phyloP scores from a whole-genome alignment of 2,329 filamentous ascomycete genomes.

The Phoma sp. region DNA sequence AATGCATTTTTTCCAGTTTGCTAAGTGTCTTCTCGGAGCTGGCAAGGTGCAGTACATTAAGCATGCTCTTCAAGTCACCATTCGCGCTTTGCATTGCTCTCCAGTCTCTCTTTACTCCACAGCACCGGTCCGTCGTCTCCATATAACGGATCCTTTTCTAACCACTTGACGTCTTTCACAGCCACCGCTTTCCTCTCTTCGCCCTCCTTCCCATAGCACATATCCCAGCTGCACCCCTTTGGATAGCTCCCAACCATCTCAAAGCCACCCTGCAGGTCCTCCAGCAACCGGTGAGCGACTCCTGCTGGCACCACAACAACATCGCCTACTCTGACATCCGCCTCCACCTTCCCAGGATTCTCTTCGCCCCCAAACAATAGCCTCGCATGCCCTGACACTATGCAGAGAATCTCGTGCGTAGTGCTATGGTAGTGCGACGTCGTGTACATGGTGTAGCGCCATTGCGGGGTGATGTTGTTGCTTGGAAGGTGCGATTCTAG shows the following conservation, averaged over 20 bases:
- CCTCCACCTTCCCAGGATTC: constrained; percentile 64
- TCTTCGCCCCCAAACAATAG: constrained; percentile 71
- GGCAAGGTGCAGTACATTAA: too few relatives aligned
- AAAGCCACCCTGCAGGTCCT: constrained; percentile 63
- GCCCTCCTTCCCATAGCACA: constrained; percentile 67
- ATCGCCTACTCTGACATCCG: constrained; percentile 63
- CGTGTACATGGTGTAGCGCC: constrained; percentile 72
- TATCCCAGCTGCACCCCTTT: constrained; percentile 65
- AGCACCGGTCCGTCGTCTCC: constrained; percentile 33
- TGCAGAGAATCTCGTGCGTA: constrained; percentile 69
- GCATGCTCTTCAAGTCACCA: background rate
- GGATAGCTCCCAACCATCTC: constrained; percentile 73
- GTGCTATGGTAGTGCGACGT: constrained; percentile 72
- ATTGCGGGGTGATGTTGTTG: constrained; percentile 64
- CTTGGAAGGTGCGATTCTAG: constrained; percentile 63
- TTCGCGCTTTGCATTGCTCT: constrained; percentile 3
- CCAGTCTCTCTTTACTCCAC: constrained; percentile 30
- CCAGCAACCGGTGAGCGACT: constrained; percentile 66
- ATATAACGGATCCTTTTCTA: constrained; percentile 63
- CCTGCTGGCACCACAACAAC: constrained; percentile 70
- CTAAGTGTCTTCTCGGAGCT: too few relatives aligned
- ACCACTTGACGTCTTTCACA: constrained; percentile 62
- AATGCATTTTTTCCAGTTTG: too few relatives aligned
- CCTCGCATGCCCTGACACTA: constrained; percentile 63
- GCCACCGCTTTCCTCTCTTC: constrained; percentile 60